phyloP scores from a whole-genome alignment of 2,329 filamentous ascomycete genomes.

The Monilinia laxa region DNA sequence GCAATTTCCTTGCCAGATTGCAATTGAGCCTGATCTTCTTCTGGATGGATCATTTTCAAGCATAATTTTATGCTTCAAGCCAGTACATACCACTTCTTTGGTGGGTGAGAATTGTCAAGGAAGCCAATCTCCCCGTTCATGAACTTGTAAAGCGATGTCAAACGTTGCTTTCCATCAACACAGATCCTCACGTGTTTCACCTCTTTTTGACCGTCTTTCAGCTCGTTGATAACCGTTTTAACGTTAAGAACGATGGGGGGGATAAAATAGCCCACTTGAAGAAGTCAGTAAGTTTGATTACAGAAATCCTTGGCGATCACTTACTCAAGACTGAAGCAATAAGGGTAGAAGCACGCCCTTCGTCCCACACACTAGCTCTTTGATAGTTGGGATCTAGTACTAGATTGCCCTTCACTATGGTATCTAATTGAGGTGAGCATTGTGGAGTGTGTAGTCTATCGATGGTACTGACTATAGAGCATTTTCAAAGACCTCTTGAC shows the following conservation, averaged over 20 bases:
- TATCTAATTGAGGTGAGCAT: slow-evolving; percentile 33
- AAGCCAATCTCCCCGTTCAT: slow-evolving; percentile 47
- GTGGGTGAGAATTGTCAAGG: slow-evolving; percentile 42
- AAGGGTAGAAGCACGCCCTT: slow-evolving; percentile 37
- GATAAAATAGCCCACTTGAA: slow-evolving; percentile 43
- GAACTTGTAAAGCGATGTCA: slow-evolving; percentile 48
- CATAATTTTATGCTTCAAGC: background rate
- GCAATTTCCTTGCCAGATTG: background rate
- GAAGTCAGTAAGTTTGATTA: slow-evolving; percentile 23
- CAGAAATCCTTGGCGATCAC: slow-evolving; percentile 13
- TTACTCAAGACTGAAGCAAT: slow-evolving; percentile 39
- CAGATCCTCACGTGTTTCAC: slow-evolving; percentile 41
- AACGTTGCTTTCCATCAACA: slow-evolving; percentile 50
- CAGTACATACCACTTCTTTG: slow-evolving; percentile 44
- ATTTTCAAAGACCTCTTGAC: slow-evolving; percentile 21
- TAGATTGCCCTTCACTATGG: slow-evolving; percentile 40
- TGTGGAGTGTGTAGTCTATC: background rate
- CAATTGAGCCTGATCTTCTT: background rate
- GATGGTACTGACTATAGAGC: slow-evolving; percentile 20
- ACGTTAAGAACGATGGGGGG: slow-evolving; percentile 50
- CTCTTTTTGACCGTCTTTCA: slow-evolving; percentile 26
- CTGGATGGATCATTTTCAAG: background rate
- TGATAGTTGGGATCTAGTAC: slow-evolving; percentile 49
- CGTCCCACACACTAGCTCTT: slow-evolving; percentile 48
- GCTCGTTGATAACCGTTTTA: slow-evolving; percentile 28